These are phyloP conservation scores for Manihot esculenta DNA, from an alignment of 441 rosid species.

Conservation along the genomic window DNA sequence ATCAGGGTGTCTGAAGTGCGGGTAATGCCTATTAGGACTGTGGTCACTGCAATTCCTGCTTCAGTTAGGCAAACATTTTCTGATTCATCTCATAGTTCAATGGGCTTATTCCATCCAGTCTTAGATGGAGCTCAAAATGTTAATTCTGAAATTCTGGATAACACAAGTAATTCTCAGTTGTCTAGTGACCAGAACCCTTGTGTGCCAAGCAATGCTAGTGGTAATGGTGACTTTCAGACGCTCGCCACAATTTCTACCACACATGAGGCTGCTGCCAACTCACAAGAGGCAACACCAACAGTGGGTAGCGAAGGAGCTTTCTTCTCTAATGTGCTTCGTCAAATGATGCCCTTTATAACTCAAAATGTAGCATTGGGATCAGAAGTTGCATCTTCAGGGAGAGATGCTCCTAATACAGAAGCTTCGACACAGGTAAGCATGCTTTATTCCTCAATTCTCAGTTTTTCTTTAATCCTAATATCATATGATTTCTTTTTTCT, in stretches of 20 bases:
- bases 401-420: neutral
- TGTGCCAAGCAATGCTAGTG: neutral
- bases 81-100: neutral
- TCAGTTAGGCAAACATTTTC: neutral
- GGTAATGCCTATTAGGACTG: neutral
- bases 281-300: neutral
- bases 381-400: neutral
- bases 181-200: neutral
- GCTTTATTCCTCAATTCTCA: neutral
- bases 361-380: neutral
- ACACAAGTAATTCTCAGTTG: neutral
- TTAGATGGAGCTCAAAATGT: neutral
- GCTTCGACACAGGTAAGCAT: neutral
- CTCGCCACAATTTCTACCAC: neutral
- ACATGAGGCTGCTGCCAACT: neutral
- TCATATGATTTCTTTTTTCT: too few relatives aligned
- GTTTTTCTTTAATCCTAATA: neutral
- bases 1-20: slow-evolving; percentile 1
- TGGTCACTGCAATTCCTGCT: neutral
- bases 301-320: slow-evolving; percentile 1
- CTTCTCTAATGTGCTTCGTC: neutral
- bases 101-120: neutral
- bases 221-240: neutral
- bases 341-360: slow-evolving; percentile 2
- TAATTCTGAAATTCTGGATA: neutral